Evolutionary conservation across 139 green algal genomes (phyloP).

Genomic region (Auxenochlorella pyrenoidosa): DNA sequence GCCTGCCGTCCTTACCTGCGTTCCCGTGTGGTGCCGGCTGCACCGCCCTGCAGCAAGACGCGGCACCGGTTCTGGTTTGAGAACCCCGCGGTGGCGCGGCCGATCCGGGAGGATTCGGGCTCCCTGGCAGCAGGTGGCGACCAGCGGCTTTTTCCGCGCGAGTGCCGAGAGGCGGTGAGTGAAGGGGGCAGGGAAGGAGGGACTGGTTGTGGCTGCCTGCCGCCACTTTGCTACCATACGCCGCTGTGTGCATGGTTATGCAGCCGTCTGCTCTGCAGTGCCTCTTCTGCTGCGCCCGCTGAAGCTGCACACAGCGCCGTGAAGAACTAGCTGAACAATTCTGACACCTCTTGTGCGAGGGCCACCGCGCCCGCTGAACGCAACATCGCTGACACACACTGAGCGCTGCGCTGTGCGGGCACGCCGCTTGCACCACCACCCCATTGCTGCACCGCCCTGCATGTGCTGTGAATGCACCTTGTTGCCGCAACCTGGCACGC

Average conservation of each 20-base stretch:
- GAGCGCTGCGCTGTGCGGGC: not conserved
- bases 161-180: conserved; percentile 85
- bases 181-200: not conserved
- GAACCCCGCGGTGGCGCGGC: conserved; percentile 57
- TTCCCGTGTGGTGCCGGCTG: too few relatives aligned
- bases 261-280: not conserved
- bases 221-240: not conserved
- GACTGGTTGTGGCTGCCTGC: not conserved
- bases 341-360: conserved; percentile 46
- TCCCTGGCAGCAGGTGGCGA: conserved; percentile 34
- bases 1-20: not conserved
- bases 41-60: conserved; percentile 44
- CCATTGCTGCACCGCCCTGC: not conserved
- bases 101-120: conserved; percentile 63
- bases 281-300: not conserved
- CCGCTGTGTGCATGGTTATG: not conserved
- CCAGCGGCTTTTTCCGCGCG: conserved; percentile 72
- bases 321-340: conserved; percentile 10
- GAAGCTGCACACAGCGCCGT: not conserved
- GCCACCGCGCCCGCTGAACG: conserved; percentile 35
- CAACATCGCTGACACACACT: conserved; percentile 14
- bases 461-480: not conserved
- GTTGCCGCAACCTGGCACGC: not conserved
- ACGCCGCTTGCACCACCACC: not conserved
- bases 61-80: conserved; percentile 76